These are phyloP conservation scores for Dioszegia aurantiaca DNA, from an alignment of 768 basidiomycete genomes.

Conservation along the genomic window DNA sequence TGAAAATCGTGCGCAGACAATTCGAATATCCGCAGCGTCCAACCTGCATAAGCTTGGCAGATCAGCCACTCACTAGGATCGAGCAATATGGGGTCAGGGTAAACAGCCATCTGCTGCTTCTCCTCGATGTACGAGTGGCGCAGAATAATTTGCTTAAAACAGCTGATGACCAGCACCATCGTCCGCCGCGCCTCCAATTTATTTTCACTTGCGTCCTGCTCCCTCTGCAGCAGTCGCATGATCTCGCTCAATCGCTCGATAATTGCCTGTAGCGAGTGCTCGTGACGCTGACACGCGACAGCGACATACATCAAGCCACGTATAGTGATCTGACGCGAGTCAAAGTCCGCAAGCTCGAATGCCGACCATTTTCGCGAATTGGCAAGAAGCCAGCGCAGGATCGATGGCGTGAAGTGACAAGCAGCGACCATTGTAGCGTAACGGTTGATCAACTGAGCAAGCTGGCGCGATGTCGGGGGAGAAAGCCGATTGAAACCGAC, in stretches of 20 bases:
- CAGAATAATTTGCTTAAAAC: constrained; percentile 60
- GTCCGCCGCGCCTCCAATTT: constrained; percentile 51
- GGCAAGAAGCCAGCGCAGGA: constrained; percentile 59
- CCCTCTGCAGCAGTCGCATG: constrained; percentile 58
- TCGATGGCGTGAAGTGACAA: constrained; percentile 64
- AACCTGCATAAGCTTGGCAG: constrained; percentile 54
- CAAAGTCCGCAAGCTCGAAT: constrained; percentile 65
- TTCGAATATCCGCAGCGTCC: constrained; percentile 59
- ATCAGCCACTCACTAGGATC: constrained; percentile 57
- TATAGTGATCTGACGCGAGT: constrained; percentile 68
- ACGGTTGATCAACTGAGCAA: constrained; percentile 79
- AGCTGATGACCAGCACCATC: constrained; percentile 61
- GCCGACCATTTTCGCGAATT: constrained; percentile 66
- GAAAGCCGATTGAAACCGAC: constrained; percentile 62
- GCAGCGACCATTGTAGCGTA: constrained; percentile 70
- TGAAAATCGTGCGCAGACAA: constrained; percentile 57
- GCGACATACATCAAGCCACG: constrained; percentile 71
- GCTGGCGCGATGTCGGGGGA: constrained; percentile 59
- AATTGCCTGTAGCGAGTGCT: constrained; percentile 58
- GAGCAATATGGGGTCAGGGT: constrained; percentile 65
- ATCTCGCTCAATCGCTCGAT: constrained; percentile 68
- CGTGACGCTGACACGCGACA: constrained; percentile 61
- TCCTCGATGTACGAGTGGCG: constrained; percentile 51
- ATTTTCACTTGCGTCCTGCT: constrained; percentile 47
- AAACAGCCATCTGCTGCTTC: constrained; percentile 48